These are phyloP conservation scores for Jaapia argillacea DNA, from an alignment of 768 basidiomycete genomes.

Conservation along the genomic window DNA sequence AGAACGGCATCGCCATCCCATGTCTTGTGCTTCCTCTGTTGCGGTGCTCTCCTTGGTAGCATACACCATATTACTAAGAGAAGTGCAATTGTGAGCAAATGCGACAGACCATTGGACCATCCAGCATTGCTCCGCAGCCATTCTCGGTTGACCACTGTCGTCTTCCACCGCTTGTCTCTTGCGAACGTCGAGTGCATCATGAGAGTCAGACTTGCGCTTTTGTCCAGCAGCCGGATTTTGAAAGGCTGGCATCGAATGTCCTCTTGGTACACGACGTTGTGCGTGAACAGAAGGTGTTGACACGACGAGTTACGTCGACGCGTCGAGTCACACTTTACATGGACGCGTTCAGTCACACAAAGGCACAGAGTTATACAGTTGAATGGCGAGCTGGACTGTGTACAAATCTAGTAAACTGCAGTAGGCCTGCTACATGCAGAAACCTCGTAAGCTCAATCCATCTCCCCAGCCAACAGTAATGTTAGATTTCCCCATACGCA, in stretches of 20 bases:
- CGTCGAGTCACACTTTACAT: neutral
- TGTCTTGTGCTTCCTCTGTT: conserved; percentile 78
- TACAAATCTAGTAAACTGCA: too few species aligned
- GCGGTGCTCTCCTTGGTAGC: conserved; percentile 58
- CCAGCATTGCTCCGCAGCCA: conserved; percentile 40
- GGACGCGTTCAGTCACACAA: too few species aligned
- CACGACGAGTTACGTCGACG: conserved; percentile 12
- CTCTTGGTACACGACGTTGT: conserved; percentile 22
- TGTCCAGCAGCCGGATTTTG: neutral
- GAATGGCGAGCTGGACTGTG: too few species aligned
- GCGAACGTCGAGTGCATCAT: neutral
- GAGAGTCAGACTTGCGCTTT: neutral
- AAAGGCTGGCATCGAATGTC: conserved; percentile 15
- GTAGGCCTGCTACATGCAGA: too few species aligned
- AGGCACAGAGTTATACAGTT: too few species aligned
- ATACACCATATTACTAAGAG: neutral
- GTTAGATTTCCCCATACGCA: conserved; percentile 31
- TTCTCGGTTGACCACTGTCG: conserved; percentile 5
- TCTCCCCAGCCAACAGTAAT: too few species aligned
- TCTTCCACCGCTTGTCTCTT: conserved; percentile 19
- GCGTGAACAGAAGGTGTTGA: too few species aligned
- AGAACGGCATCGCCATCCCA: conserved; percentile 84
- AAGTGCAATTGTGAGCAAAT: neutral
- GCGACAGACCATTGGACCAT: conserved; percentile 63
- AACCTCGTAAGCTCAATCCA: too few species aligned